Conservation (phyloP, 345 rosid genomes). For the Erysimum cheiranthoides region DNA sequence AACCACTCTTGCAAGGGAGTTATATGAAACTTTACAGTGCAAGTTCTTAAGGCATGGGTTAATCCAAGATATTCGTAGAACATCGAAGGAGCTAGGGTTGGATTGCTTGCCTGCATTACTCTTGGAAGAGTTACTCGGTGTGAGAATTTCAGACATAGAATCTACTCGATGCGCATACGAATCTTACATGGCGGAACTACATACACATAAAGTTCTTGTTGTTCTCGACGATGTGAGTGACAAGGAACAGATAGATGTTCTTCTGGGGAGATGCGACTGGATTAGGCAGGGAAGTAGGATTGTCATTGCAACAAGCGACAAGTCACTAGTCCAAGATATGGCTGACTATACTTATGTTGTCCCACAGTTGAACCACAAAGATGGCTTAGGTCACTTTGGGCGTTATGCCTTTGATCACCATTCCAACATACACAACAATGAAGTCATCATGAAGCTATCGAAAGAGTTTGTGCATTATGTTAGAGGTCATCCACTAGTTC, state of each 20-base stretch:
- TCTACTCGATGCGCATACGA: too few relatives aligned
- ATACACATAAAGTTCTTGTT: not conserved
- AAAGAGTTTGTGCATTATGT: slow-evolving; percentile 20
- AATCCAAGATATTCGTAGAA: slow-evolving; percentile 16
- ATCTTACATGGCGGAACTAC: too few relatives aligned
- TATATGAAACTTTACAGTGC: not conserved
- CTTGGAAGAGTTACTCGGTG: too few relatives aligned
- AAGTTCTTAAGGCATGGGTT: slow-evolving; percentile 1
- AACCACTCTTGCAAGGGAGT: slow-evolving; percentile 10
- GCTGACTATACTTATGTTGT: slow-evolving; percentile 13
- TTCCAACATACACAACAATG: not conserved
- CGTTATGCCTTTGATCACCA: slow-evolving; percentile 26
- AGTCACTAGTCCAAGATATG: not conserved
- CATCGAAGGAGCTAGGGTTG: not conserved
- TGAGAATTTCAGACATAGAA: too few relatives aligned
- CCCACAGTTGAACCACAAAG: not conserved
- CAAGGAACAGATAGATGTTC: slow-evolving; percentile 3
- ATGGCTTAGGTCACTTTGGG: slow-evolving; percentile 15
- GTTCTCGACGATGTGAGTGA: slow-evolving; percentile 24
- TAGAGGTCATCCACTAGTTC: slow-evolving; percentile 47
- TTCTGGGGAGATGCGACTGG: not conserved
- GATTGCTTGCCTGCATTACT: too few relatives aligned
- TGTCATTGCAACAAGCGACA: slow-evolving; percentile 32
- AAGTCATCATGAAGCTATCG: slow-evolving; percentile 14
- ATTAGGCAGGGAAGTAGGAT: slow-evolving; percentile 27